Percentiles rank a stretch among this genome's conserved stretches.
These are phyloP conservation scores for Colletotrichum limetticola DNA, from an alignment of 2,329 filamentous ascomycete genomes.

Conservation along the genomic window DNA sequence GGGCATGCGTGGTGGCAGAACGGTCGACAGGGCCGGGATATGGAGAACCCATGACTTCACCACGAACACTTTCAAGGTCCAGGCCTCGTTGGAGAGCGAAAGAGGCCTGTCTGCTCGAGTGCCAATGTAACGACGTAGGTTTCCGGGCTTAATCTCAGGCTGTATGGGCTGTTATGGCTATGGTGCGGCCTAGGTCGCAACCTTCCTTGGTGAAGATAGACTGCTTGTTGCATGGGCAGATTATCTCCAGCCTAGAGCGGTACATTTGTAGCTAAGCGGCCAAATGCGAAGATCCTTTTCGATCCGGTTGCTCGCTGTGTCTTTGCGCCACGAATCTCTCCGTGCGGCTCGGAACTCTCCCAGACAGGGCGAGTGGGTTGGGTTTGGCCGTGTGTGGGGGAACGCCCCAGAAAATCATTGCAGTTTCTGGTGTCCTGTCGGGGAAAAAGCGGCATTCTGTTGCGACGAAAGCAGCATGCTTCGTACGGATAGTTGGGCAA, in stretches of 20 bases:
- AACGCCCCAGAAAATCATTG: not conserved
- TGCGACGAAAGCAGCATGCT: not conserved
- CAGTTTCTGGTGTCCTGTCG: not conserved
- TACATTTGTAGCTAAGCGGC: not conserved
- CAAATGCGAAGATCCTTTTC: not conserved
- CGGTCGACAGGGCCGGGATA: not conserved
- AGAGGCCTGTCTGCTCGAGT: not conserved
- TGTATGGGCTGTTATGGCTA: not conserved
- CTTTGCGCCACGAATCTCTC: conserved; percentile 1
- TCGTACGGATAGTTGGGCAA: not conserved
- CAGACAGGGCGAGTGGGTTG: not conserved
- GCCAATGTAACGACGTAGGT: conserved; percentile 7
- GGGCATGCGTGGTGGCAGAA: not conserved
- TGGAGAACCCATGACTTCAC: not conserved
- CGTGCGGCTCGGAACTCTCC: not conserved
- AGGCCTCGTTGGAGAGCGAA: not conserved
- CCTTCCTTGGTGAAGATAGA: not conserved
- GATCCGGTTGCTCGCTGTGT: not conserved
- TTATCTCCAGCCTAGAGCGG: conserved; percentile 4
- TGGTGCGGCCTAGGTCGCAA: conserved; percentile 8
- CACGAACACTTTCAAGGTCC: not conserved
- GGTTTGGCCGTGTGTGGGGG: not conserved
- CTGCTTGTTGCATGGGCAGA: conserved; percentile 5
- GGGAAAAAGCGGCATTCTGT: not conserved
- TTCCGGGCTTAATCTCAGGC: conserved; percentile 10